Base-by-base conservation (phyloP, 2,329 filamentous ascomycete species). In the Neonectria sp. region DNA sequence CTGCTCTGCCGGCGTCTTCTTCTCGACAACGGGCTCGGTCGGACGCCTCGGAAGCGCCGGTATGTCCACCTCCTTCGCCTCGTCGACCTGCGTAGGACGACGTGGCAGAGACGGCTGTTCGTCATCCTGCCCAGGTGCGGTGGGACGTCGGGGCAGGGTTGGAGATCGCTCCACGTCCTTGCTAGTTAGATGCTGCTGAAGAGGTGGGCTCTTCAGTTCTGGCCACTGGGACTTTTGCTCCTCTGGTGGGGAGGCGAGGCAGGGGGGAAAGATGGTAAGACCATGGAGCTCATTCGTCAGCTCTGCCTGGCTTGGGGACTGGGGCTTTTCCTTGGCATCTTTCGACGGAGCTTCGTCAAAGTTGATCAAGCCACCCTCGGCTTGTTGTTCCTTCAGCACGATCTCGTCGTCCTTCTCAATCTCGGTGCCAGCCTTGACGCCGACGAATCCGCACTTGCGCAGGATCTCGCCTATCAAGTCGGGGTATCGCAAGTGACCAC, bases 381-480 rank as follows among this genome's bases (percentile, higher is more conserved):
- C 74, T 43, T 76, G 76, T 35, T 79, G 73, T 3, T 84, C 82
- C 55, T 83, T 85, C 62, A 87, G 71, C 43, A 82, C 80, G 60
- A 88, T 83, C 11, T 88, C 80, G 3, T 86, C 82, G 65, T 89
- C 87, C 71, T 84, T 86, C 71, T 86, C 85, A 55, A 89, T 89
- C 5, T 79, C 80, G 1, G 79, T 78, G 27, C 82, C 81, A 9
- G 83, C 85, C 48, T 79, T 79, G 31, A 87, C 78, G 45, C 83
- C 79, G 3, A 83, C 77, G 64, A 89, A 88, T 21, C 85, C 86
- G 73, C 87, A 89, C 46, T 82, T 81, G 21, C 80, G 79, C 40
- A 89, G 79, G 27, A 89, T 89, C 78, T 86, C 82, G 33, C 83
- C 83, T 8, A 85, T 84, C 15, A 89, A 77, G 1, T 78, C 78